These are phyloP conservation scores for Sophora flavescens DNA, from an alignment of 306 rosid species.

Conservation along the genomic window DNA sequence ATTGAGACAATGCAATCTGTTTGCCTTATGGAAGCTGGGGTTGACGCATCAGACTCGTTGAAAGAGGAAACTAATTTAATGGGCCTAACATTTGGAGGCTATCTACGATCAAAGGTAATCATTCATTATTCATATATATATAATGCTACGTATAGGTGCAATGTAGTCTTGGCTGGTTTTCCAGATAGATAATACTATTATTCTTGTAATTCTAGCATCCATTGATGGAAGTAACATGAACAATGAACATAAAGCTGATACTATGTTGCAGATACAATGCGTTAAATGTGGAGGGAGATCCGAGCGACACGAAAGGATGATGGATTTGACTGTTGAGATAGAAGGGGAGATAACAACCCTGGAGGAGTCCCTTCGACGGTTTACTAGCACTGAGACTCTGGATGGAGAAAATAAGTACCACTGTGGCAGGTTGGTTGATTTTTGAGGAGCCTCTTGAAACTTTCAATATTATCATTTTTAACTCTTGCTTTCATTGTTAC, in stretches of 20 bases:
- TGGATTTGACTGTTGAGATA: constrained; percentile 94
- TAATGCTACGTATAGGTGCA: not conserved
- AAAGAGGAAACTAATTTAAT: constrained; percentile 81
- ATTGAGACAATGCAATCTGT: constrained; percentile 85
- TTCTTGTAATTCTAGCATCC: constrained; percentile 11
- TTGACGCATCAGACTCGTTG: constrained; percentile 51
- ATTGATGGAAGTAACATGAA: constrained; percentile 19
- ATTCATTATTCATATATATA: not conserved
- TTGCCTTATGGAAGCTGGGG: constrained; percentile 69
- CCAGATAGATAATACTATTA: not conserved
- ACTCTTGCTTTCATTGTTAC: not conserved
- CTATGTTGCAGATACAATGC: constrained; percentile 75
- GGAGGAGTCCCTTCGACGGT: constrained; percentile 83
- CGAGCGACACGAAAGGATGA: constrained; percentile 89
- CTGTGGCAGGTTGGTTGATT: constrained; percentile 73
- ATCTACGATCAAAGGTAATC: constrained; percentile 85
- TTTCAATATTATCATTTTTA: constrained; percentile 12
- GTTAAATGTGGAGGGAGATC: constrained; percentile 85
- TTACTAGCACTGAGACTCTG: constrained; percentile 76
- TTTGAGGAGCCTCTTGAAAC: constrained; percentile 20
- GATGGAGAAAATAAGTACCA: constrained; percentile 94
- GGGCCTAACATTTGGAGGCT: constrained; percentile 94
- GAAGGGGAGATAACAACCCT: constrained; percentile 83
- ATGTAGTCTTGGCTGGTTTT: constrained; percentile 20
- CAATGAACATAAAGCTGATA: constrained; percentile 39